These are phyloP conservation scores for Globisporangium canariense DNA, from an alignment of 352 stramenopile genomes.

Conservation along the genomic window DNA sequence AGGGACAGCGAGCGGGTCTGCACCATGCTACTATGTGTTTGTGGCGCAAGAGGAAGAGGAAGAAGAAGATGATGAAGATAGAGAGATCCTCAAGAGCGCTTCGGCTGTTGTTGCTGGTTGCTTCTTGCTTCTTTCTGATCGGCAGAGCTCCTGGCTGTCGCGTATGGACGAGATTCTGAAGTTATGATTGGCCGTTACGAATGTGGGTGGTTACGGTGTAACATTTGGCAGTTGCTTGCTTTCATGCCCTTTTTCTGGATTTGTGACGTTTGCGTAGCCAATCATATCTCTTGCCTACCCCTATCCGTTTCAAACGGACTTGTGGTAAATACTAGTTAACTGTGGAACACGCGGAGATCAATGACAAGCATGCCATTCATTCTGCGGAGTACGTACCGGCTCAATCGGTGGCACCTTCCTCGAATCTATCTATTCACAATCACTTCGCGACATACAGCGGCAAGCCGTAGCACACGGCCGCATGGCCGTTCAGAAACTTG, in stretches of 20 bases:
- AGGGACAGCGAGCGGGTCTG: slow-evolving; percentile 10
- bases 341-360: too few relatives aligned
- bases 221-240: background rate
- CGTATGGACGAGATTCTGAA: background rate
- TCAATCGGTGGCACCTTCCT: background rate
- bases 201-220: background rate
- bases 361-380: background rate
- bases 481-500: slow-evolving; percentile 92
- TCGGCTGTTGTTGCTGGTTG: background rate
- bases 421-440: background rate
- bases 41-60: background rate
- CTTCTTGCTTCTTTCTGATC: background rate
- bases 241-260: background rate
- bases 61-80: too few relatives aligned
- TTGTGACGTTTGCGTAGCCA: background rate
- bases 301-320: background rate
- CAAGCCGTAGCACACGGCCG: slow-evolving; percentile 95
- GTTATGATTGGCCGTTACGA: slow-evolving; percentile 1
- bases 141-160: background rate
- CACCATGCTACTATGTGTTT: slow-evolving; percentile 8
- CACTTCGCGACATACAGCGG: slow-evolving; percentile 49
- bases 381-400: too few relatives aligned
- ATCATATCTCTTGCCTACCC: background rate
- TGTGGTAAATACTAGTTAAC: too few relatives aligned
- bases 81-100: slow-evolving; percentile 3